These are phyloP conservation scores for Excoecaria cochinchinensis DNA, from an alignment of 345 rosid species.

Conservation along the genomic window DNA sequence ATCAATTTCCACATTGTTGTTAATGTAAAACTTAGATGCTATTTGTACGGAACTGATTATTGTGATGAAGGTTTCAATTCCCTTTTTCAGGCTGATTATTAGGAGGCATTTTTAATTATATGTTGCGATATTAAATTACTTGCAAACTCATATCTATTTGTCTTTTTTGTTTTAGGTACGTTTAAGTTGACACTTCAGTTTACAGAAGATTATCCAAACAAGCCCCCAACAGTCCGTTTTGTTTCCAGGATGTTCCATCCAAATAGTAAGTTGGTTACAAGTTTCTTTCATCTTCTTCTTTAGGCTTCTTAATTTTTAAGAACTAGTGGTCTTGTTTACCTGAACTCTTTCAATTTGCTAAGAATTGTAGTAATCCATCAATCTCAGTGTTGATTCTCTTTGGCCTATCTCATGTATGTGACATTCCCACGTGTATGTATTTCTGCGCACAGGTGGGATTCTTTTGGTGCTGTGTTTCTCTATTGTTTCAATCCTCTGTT, in stretches of 20 bases:
- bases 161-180: slow-evolving; percentile 41
- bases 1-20: background rate
- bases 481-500: background rate
- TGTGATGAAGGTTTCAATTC: background rate
- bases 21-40: background rate
- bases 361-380: background rate
- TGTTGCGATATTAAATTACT: background rate
- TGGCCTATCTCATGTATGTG: background rate
- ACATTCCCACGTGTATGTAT: background rate
- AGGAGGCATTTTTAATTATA: background rate
- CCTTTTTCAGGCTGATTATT: background rate
- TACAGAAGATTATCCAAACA: slow-evolving; percentile 59
- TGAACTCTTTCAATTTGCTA: background rate
- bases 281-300: background rate
- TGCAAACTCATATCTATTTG: background rate
- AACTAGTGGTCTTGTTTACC: background rate
- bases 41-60: background rate
- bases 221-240: slow-evolving; percentile 57
- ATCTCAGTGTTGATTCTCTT: background rate
- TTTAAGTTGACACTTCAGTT: slow-evolving; percentile 61
- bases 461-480: background rate
- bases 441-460: background rate
- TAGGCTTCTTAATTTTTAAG: background rate
- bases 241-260: slow-evolving; percentile 65
- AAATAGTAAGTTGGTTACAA: slow-evolving; percentile 40